Percentiles rank a stretch among this genome's conserved stretches.
These are phyloP conservation scores for Talaromyces wortmannii DNA, from an alignment of 495 filamentous ascomycete genomes.

Conservation along the genomic window DNA sequence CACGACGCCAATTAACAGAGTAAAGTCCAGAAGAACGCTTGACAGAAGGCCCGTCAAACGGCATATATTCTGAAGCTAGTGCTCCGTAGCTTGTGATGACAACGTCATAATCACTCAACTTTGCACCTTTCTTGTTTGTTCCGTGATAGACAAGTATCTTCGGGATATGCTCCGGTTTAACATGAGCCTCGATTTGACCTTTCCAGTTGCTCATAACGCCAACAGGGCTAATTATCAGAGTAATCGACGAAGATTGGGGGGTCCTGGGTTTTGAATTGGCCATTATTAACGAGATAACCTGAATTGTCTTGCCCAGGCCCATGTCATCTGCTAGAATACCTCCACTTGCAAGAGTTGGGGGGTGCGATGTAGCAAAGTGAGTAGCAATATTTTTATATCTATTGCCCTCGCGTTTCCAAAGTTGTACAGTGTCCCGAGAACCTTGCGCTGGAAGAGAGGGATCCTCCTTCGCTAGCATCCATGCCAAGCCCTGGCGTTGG, in stretches of 20 bases:
- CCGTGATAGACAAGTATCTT: conserved; percentile 75
- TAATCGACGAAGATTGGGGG: conserved; percentile 41
- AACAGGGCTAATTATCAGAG: conserved; percentile 77
- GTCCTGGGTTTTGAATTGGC: conserved; percentile 42
- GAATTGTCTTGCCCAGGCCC: conserved; percentile 90
- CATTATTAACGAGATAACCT: conserved; percentile 76
- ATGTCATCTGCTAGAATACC: conserved; percentile 92
- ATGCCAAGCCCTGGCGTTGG: conserved; percentile 77
- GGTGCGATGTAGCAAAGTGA: conserved; percentile 50
- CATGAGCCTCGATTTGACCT: conserved; percentile 71
- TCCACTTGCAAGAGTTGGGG: conserved; percentile 64
- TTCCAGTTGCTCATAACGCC: conserved; percentile 93
- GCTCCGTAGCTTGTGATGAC: conserved; percentile 81
- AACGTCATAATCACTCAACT: conserved; percentile 57
- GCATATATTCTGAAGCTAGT: conserved; percentile 34
- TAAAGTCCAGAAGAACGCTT: conserved; percentile 42
- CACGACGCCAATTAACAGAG: conserved; percentile 67
- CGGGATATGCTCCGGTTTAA: conserved; percentile 50
- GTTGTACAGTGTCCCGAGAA: conserved; percentile 61
- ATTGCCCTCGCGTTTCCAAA: conserved; percentile 61
- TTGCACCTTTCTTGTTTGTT: conserved; percentile 44
- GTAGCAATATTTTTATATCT: conserved; percentile 72
- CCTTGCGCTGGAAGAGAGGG: conserved; percentile 56
- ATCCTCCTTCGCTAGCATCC: conserved; percentile 73
- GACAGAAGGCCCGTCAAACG: conserved; percentile 14